A percentile compares a stretch with the other conserved stretches of the same genome.
These are phyloP conservation scores for Hypoxylon sp. DNA, from an alignment of 2,329 filamentous ascomycete species.

Conservation along the genomic window DNA sequence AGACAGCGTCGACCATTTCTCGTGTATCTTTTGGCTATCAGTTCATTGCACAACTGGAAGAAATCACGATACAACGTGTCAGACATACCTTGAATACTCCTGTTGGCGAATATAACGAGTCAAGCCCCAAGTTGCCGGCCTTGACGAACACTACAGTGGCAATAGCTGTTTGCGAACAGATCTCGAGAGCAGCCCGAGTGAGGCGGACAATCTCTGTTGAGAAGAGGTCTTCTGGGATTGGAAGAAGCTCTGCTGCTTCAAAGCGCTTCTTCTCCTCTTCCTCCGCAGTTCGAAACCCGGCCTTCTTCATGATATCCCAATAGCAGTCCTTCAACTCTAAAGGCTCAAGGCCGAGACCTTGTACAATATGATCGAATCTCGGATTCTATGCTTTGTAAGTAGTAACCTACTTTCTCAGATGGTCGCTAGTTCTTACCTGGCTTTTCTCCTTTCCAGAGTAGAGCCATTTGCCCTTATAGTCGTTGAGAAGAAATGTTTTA, in stretches of 20 bases:
- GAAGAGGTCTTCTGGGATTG: constrained; percentile 9
- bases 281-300: constrained; percentile 35
- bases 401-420: background rate
- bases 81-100: constrained; percentile 16
- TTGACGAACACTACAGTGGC: constrained; percentile 14
- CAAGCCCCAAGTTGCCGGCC: constrained; percentile 5
- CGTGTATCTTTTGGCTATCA: constrained; percentile 20
- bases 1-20: constrained; percentile 22
- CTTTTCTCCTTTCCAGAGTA: constrained; percentile 34
- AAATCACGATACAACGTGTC: background rate
- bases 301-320: constrained; percentile 41
- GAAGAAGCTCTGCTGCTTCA: background rate
- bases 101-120: constrained; percentile 7
- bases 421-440: constrained; percentile 33
- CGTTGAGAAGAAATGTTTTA: constrained; percentile 27
- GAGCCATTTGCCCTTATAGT: constrained; percentile 42
- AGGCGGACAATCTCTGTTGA: constrained; percentile 1
- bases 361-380: constrained; percentile 34
- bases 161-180: constrained; percentile 1
- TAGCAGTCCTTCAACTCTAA: constrained; percentile 37
- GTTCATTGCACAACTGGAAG: background rate
- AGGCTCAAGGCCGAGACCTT: constrained; percentile 39
- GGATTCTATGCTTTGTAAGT: constrained; percentile 30
- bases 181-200: constrained; percentile 20
- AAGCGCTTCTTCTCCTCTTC: constrained; percentile 41